Base-by-base conservation (phyloP, 2,329 filamentous ascomycete genomes). In the Sclerotinia trifoliorum region DNA sequence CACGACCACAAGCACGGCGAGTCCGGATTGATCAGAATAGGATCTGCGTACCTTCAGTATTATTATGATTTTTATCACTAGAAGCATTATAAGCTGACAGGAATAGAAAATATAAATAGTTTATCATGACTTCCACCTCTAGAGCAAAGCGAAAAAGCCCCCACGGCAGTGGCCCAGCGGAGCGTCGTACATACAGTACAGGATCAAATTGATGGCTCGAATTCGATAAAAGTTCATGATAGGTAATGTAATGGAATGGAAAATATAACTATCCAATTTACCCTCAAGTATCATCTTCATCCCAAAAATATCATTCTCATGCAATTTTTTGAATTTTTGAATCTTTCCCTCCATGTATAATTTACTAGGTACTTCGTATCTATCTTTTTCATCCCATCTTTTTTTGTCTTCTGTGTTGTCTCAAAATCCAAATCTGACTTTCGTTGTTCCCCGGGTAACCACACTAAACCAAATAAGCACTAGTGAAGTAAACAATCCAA, bases 401-500 rank as follows among this genome's bases (percentile, higher is more conserved):
- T 29, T 46, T 61, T n/a, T 39, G 7, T 21, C 26, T 10, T 46
- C 17, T 3, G n/a, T 58, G n/a, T n/a, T n/a, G n/a, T n/a, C n/a
- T n/a, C n/a, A n/a, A n/a, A n/a, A n/a, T 44, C 35, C 6, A n/a
- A 39, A 15, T 42, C 39, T 42, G 35, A 32, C 60, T 35, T 55
- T 35, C 11, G 29, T 35, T 15, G 55, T 66, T 60, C 32, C 29
- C 66, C 17, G 3, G 52, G 60, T 15, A 55, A 49, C 60, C 32
- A 54, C 29, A 46, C 66, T 68, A 68, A 52, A 17, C 66, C 60
- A 17, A 51, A 42, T 32, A 54, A 26, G 66, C 29, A 54, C n/a
- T 35, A 68, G 48, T 56, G 3, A 65, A 55, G 60, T 65, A 67
- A 67, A 63, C 57, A 67, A 44, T n/a, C 19, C n/a, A 64, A 48